Evolutionary conservation across 331 rosid genomes (phyloP).

Genomic region (Acacia concinna): DNA sequence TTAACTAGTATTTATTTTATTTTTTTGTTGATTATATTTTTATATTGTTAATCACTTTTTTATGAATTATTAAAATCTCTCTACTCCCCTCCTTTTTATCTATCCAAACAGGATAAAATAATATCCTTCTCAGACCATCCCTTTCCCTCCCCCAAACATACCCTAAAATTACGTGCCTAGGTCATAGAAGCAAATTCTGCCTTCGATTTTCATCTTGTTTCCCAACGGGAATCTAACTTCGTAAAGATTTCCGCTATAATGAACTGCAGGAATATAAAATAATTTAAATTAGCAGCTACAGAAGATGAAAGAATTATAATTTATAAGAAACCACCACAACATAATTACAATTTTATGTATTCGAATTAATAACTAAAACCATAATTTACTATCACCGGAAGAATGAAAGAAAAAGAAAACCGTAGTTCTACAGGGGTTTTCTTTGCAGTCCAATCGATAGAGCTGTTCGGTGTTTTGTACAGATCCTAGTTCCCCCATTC

Average conservation of each 20-base stretch:
- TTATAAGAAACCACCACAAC: constrained; percentile 28
- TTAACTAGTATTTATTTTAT: no score
- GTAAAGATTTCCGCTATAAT: constrained; percentile 9
- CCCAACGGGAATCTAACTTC: neutral
- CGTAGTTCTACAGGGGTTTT: neutral
- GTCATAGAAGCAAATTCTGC: neutral
- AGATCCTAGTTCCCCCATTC: constrained; percentile 32
- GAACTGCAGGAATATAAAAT: neutral
- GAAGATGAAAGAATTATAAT: constrained; percentile 27
- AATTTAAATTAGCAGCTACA: constrained; percentile 23
- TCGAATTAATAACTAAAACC: constrained; percentile 28
- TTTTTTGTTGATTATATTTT: no score
- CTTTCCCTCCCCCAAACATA: no score
- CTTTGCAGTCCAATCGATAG: constrained; percentile 26
- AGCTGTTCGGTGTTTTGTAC: constrained; percentile 38
- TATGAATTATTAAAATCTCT: no score
- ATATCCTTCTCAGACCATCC: no score
- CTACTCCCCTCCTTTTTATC: no score
- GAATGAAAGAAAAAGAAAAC: neutral
- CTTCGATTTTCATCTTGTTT: neutral
- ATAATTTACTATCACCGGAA: neutral
- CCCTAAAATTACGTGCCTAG: neutral
- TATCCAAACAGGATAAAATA: no score
- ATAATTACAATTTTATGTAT: constrained; percentile 25
- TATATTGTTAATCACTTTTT: no score